These are phyloP conservation scores for Termitomyces sp. DNA, from an alignment of 768 basidiomycete genomes.

Conservation along the genomic window DNA sequence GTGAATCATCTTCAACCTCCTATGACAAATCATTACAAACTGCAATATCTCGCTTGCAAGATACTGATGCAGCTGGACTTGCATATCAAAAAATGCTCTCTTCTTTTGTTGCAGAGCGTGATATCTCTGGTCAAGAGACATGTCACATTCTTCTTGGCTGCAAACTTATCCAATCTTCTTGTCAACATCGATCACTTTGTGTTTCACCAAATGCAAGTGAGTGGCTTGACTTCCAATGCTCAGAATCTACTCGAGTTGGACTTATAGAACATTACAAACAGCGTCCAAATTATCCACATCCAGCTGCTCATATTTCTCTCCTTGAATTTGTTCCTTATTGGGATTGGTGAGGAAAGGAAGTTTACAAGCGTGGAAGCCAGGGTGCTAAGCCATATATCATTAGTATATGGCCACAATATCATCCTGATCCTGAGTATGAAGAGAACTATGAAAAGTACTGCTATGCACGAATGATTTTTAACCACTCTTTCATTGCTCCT, in stretches of 20 bases:
- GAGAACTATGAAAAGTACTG: too few relatives aligned
- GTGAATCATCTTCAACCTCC: not conserved
- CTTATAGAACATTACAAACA: not conserved
- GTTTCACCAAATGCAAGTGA: slow-evolving; percentile 7
- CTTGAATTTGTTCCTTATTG: too few relatives aligned
- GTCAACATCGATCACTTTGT: not conserved
- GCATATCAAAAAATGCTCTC: slow-evolving; percentile 8
- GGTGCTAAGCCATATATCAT: too few relatives aligned
- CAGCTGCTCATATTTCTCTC: too few relatives aligned
- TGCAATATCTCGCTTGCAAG: slow-evolving; percentile 4
- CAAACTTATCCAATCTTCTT: slow-evolving; percentile 1
- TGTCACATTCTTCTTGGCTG: slow-evolving; percentile 6
- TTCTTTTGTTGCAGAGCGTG: not conserved
- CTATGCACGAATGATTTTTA: too few relatives aligned
- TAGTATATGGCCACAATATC: too few relatives aligned
- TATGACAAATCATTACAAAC: slow-evolving; percentile 5
- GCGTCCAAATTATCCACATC: not conserved
- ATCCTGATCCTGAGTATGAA: too few relatives aligned
- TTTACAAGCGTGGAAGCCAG: not conserved
- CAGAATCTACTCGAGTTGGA: not conserved
- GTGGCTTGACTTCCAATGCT: not conserved
- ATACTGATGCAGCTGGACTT: slow-evolving; percentile 3
- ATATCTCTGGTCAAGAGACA: too few relatives aligned
- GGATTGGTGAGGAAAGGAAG: not conserved
- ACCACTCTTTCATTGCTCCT: too few relatives aligned